Evolutionary conservation across 2,329 filamentous ascomycete genomes (phyloP), one percentile per base, ranked within the genome.

Genomic region (Scleromitrula shiraiana): DNA sequence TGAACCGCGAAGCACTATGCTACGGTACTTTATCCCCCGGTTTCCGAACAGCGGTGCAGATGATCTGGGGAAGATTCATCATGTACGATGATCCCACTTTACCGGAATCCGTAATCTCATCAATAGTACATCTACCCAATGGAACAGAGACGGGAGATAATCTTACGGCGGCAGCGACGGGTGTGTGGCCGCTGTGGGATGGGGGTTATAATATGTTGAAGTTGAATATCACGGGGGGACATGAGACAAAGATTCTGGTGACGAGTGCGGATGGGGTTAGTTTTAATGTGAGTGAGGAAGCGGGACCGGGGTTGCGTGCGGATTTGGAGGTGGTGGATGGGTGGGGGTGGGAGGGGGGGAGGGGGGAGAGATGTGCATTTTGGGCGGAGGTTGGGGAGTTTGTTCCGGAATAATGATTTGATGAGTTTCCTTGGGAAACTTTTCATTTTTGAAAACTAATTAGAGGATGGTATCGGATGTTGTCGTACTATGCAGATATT

Each of bases 291-390:
- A 36, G 22, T 3, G n/a, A 42, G 4, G 26, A 17, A 2, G 41
- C 30, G 23, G 45, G 45, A 7, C 9, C 17, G n/a, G 38, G 30
- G 8, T 4, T 48, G 9, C 26, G 7, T 4, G 45, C 45, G 6
- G 38, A 47, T 56, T 48, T 55, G n/a, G 42, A 33, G 19, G n/a
- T 51, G 9, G 54, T 55, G 12, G 38, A 56, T 56, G 54, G 50
- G 6, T 55, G 33, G 26, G 38, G 7, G 9, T 56, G 54, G 54
- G 54, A 56, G 30, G 49, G 38, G 17, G 52, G 48, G 2, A 37
- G 53, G 29, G 53, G 53, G 4, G 30, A 17, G 14, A 44, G 53
- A 29, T 56, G 53, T 50, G 27, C 50, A 27, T 53, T 54, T 33
- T 56, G 52, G 53, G 46, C 39, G 12, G 23, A 29, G 1, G 20